Base-by-base conservation (phyloP, 139 green algal species). In the Picochlorum sp. region DNA sequence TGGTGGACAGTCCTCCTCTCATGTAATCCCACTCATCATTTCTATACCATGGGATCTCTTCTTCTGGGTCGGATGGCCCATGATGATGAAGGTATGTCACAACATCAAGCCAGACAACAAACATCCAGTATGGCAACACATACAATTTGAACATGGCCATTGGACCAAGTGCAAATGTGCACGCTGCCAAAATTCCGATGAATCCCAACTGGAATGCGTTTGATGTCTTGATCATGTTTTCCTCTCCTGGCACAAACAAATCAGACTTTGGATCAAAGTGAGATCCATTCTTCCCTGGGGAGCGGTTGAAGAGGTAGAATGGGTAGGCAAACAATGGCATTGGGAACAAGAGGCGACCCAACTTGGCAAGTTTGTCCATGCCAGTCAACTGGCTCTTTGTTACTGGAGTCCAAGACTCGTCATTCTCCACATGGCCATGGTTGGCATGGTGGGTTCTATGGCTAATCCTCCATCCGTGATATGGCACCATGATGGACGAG, bases 61-160 rank as follows among this genome's bases (percentile, higher is more conserved):
- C 82, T 4, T 84, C 67, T 4, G 61, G 20, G 66, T 95, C 79
- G 45, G 69, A 49, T 26, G 74, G 73, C 58, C 90, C 90, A 69
- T 96, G 90, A 74, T 96, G 90, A 77, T 96, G 90, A 72, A 97
- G 84, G 80, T 97, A 97, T 14, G 91, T 97, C 10, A 97, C 91
- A 3, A 88, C 61, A 66, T 97, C 91, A 45, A 97, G 87, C 91
- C 91, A 97, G 49, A 94, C 59, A 28, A 97, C 90, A 67, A 85
- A 84, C 32, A 96, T 72, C 73, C 80, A 87, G 85, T 95, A 96
- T 38, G 90, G 90, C 56, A 97, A 51, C 6, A 94, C 66, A 81
- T 97, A 97, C 38, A 96, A 84, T 64, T 88, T 91, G 69, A 94
- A 65, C 73, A 96, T 90, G 23, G 73, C 69, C 18, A 86, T 44